phyloP scores from a whole-genome alignment of 1,139 yeast species.

The Nakaseomyces nivariensis region DNA sequence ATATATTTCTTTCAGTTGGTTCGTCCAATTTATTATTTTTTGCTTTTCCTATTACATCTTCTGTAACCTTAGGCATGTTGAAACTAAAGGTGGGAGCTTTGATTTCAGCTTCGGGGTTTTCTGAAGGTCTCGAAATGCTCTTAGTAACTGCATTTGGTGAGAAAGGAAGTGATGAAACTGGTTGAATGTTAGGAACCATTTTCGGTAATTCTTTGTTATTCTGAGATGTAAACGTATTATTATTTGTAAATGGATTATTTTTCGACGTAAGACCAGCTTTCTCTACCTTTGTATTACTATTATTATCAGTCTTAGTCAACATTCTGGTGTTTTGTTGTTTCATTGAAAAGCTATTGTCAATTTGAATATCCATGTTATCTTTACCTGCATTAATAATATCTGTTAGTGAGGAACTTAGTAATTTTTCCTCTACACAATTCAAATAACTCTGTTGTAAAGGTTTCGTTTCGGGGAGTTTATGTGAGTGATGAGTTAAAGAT shows the following conservation, averaged over 20 bases:
- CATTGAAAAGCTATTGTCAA: not conserved
- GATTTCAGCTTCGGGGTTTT: too few relatives aligned
- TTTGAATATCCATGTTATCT: constrained; percentile 17
- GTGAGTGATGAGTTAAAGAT: constrained; percentile 40
- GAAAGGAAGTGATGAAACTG: too few relatives aligned
- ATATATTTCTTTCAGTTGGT: too few relatives aligned
- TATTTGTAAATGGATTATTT: not conserved
- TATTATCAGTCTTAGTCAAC: not conserved
- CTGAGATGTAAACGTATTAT: not conserved
- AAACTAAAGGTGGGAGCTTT: too few relatives aligned
- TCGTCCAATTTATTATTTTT: too few relatives aligned
- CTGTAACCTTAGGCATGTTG: too few relatives aligned
- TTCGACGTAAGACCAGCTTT: not conserved
- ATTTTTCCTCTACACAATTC: constrained; percentile 40
- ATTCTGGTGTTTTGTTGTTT: not conserved
- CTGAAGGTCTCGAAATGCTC: too few relatives aligned
- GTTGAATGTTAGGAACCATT: too few relatives aligned
- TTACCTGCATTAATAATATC: constrained; percentile 32
- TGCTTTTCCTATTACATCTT: too few relatives aligned
- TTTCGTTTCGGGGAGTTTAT: constrained; percentile 37
- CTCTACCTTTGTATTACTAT: not conserved
- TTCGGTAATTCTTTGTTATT: too few relatives aligned
- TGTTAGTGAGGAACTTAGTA: constrained; percentile 24
- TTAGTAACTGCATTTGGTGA: too few relatives aligned
- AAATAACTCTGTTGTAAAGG: constrained; percentile 49